Base-by-base conservation (phyloP, 2,329 filamentous ascomycete genomes). In the Alternaria sp. region DNA sequence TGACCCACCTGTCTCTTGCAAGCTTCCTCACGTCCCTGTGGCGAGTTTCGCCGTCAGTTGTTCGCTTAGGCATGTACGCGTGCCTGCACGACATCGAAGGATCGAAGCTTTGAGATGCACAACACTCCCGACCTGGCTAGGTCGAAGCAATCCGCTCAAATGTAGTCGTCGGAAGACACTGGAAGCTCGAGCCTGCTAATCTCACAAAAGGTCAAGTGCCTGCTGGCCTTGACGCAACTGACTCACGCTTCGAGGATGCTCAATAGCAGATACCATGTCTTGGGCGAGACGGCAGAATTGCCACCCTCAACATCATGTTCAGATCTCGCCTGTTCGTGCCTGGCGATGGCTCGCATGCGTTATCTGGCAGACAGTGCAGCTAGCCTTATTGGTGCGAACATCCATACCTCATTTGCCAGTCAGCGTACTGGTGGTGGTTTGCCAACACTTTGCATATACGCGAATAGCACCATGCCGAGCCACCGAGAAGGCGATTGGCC, bases 51-150 rank as follows among this genome's bases (percentile, higher is more conserved):
- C 46, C 39, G 32, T 56, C 43, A 46, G 38, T 57, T 55, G 48
- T 48, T 62, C 64, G 66, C 66, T 65, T 67, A 68, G 36, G 38
- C 57, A 57, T 56, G 60, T 56, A 65, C 57, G 56, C 49, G 46
- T 63, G 58, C 24, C 57, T 56, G 51, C 57, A 56, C 46, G 52
- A 56, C 57, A 59, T 59, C 57, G 57, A 55, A 55, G 57, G 54
- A 65, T 61, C 39, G 38, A 53, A n/a, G 38, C 57, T 41, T 43
- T 49, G 54, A 49, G 30, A 61, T 51, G 48, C 57, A 61, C 51
- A 57, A 51, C 52, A 34, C 24, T 54, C 42, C 51, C 43, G 54
- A 32, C 46, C 42, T 18, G 46, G 57, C 46, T 54, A 60, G 43
- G 38, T 48, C 28, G 34, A 46, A 55, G 51, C 42, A 57, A 53